phyloP scores from a whole-genome alignment of 169 alveolate genomes.

The Cryptosporidium canis region DNA sequence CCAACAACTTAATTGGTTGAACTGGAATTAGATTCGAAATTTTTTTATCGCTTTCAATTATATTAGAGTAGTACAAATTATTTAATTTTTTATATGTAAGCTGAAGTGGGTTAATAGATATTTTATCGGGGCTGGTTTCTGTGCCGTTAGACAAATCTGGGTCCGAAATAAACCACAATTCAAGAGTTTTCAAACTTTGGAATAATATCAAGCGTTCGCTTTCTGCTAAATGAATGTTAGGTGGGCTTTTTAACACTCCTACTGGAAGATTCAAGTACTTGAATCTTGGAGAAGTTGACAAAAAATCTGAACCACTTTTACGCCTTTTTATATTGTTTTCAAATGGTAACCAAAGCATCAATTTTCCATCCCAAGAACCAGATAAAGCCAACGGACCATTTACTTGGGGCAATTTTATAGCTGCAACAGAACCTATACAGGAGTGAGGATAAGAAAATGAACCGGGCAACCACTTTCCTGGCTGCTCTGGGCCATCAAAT shows the following conservation, averaged over 20 bases:
- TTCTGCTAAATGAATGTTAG: slow-evolving; percentile 17
- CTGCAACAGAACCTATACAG: slow-evolving; percentile 23
- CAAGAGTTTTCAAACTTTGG: slow-evolving; percentile 9
- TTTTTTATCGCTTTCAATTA: not conserved
- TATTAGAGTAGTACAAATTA: not conserved
- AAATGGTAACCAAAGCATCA: slow-evolving; percentile 43
- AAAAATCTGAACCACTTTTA: not conserved
- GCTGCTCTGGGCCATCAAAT: not conserved
- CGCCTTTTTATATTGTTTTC: not conserved
- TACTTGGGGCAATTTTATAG: slow-evolving; percentile 9
- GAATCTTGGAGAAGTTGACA: not conserved
- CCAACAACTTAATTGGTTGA: slow-evolving; percentile 57
- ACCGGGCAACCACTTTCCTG: slow-evolving; percentile 37
- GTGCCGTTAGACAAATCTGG: not conserved
- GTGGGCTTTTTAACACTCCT: slow-evolving; percentile 7
- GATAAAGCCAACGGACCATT: slow-evolving; percentile 56
- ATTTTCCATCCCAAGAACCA: slow-evolving; percentile 69
- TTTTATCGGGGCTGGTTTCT: not conserved
- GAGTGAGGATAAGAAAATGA: slow-evolving; percentile 49
- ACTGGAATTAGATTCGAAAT: slow-evolving; percentile 24
- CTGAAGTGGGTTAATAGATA: slow-evolving; percentile 36
- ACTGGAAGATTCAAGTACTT: slow-evolving; percentile 3
- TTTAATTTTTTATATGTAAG: slow-evolving; percentile 4
- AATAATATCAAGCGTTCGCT: slow-evolving; percentile 42
- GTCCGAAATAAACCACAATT: slow-evolving; percentile 55